A percentile compares a stretch with the other conserved stretches of the same genome.
phyloP scores from a whole-genome alignment of 2,329 filamentous ascomycete genomes.

The Cladosporium velox region DNA sequence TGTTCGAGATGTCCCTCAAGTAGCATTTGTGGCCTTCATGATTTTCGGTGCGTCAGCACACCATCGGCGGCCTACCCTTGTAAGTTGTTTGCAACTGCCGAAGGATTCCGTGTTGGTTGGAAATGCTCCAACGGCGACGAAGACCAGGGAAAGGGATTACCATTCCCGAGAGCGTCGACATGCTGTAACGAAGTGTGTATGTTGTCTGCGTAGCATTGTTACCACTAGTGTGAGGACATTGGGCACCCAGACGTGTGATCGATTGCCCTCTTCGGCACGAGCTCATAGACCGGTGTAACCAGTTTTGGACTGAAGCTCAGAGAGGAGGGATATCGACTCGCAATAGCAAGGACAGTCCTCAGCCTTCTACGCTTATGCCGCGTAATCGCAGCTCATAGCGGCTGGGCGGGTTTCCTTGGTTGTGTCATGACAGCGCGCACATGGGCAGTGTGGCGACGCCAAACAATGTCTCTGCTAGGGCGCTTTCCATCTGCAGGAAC shows the following conservation, averaged over 20 bases:
- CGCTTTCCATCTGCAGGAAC: neutral
- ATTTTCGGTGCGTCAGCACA: neutral
- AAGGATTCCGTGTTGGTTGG: conserved; percentile 20
- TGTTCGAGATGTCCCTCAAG: neutral
- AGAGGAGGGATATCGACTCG: neutral
- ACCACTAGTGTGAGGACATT: neutral
- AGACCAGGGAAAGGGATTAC: conserved; percentile 70
- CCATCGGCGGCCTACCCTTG: neutral
- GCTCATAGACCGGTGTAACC: neutral
- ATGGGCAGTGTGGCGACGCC: neutral
- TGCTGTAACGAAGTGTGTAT: neutral
- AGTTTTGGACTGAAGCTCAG: neutral
- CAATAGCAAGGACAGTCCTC: neutral
- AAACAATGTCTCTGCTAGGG: neutral
- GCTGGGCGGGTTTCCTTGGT: neutral
- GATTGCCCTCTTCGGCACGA: neutral
- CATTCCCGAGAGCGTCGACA: conserved; percentile 48
- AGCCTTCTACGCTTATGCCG: neutral
- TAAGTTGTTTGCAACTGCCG: neutral
- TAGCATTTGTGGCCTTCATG: neutral
- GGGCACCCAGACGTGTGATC: too few species aligned
- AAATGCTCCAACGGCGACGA: conserved; percentile 46
- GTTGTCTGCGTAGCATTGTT: neutral
- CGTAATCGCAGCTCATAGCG: neutral
- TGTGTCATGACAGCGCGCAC: neutral